Conservation (phyloP, 148 eudicot genomes). For the Arctostaphylos glauca region DNA sequence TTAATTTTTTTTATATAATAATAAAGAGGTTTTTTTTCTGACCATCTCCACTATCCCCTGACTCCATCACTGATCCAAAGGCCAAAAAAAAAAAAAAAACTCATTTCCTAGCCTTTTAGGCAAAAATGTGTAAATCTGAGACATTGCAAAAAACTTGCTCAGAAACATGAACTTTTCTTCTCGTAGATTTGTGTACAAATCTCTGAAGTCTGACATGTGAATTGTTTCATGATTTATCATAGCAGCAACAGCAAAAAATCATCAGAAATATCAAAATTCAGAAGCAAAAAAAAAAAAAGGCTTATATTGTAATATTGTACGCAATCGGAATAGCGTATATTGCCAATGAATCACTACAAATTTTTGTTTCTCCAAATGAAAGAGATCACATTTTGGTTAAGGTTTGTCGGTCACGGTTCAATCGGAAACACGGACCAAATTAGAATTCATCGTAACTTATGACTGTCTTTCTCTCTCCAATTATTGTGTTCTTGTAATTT, state of each 20-base stretch:
- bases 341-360: conserved; percentile 18
- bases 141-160: conserved; percentile 21
- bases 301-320: too few species aligned
- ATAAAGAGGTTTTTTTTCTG: too few species aligned
- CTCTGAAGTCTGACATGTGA: conserved; percentile 32
- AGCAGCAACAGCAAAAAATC: background rate
- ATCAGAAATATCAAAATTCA: background rate
- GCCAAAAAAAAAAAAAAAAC: too few species aligned
- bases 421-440: conserved; percentile 36
- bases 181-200: conserved; percentile 15
- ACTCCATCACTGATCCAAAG: too few species aligned
- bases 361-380: too few species aligned
- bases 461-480: background rate
- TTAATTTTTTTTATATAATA: too few species aligned
- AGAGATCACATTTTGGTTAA: conserved; percentile 29
- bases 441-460: background rate
- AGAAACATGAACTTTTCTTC: conserved; percentile 20
- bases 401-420: conserved; percentile 28
- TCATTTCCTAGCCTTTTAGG: too few species aligned
- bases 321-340: conserved; percentile 27
- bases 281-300: background rate
- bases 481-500: background rate
- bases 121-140: too few species aligned
- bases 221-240: conserved; percentile 23
- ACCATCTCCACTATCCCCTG: too few species aligned